Percentiles rank a stretch among this genome's conserved stretches.
These are phyloP conservation scores for Scheffersomyces lignicola DNA, from an alignment of 1,139 yeast genomes.

Conservation along the genomic window DNA sequence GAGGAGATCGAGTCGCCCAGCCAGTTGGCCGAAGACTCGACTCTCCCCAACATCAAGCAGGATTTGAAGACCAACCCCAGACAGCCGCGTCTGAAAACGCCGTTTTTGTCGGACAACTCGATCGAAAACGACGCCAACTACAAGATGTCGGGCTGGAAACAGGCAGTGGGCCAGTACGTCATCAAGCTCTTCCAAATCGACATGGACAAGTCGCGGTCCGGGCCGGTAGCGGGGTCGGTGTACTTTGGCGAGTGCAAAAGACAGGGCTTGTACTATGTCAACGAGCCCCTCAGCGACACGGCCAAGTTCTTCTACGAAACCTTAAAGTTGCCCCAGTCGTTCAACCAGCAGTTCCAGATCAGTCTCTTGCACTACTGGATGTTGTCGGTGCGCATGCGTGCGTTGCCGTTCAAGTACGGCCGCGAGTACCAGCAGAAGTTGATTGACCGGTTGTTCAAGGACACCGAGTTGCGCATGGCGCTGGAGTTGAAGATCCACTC, in stretches of 20 bases:
- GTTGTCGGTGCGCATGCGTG: conserved; percentile 90
- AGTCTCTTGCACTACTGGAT: conserved; percentile 93
- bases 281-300: conserved; percentile 63
- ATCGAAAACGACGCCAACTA: conserved; percentile 58
- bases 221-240: conserved; percentile 88
- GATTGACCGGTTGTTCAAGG: conserved; percentile 85
- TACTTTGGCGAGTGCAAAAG: conserved; percentile 85
- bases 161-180: conserved; percentile 69
- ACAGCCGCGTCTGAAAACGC: conserved; percentile 43
- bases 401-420: conserved; percentile 88
- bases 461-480: conserved; percentile 81
- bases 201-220: conserved; percentile 90
- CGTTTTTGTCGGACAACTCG: conserved; percentile 52
- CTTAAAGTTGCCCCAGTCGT: conserved; percentile 77
- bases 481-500: conserved; percentile 84
- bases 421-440: conserved; percentile 88
- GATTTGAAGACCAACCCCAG: conserved; percentile 39
- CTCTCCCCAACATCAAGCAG: conserved; percentile 48
- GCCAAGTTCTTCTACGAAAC: conserved; percentile 79
- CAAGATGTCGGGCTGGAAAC: conserved; percentile 67
- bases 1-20: conserved; percentile 39
- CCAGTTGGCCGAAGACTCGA: conserved; percentile 49
- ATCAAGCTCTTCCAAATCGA: conserved; percentile 71
- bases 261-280: conserved; percentile 75
- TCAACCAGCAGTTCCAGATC: conserved; percentile 94